Evolutionary conservation across 176 grass and related monocot species (phyloP), one percentile per base, ranked within the genome.

Genomic region (Aechmea fasciata): DNA sequence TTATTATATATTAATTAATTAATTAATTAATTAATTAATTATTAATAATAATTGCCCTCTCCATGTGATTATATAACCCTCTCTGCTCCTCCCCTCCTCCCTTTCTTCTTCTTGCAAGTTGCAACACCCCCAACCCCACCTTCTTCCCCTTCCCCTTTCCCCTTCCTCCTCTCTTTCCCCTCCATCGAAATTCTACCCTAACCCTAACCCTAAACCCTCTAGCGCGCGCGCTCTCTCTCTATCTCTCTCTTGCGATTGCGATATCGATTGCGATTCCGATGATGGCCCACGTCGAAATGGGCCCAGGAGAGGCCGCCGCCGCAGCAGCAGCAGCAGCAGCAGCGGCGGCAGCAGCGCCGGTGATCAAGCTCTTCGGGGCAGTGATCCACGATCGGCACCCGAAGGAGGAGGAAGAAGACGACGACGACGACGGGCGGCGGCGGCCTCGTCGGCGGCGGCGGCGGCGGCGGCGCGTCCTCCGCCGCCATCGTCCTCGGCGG

Each of bases 331-430:
- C 33, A 5, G 17, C 53, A 29, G 28, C 28, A 29, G 28, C 29
- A 3, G 29, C 49, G 10, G 17, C 53, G 2, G 74, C 66, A 26
- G 57, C 62, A 9, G 14, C 87, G 1, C 59, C 82, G 22, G 80
- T 81, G 29, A 85, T 99, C 87, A 99, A 90, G 84, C 95, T 99
- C 62, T 99, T 99, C 52, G 95, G 95, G 4, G 69, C 85, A 23
- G 90, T 99, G 29, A 99, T 99, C 79, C 81, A 85, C 33, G 67
- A 69, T 81, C 11, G 82, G 20, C 7, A n/a, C 8, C 69, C n/a
- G 67, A 66, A 48, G 52, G 64, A 50, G 68, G 28, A 11, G 22
- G 24, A 33, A 11, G 52, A 67, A 19, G 10, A 23, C 50, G 76
- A 79, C 3, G 73, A 82, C 52, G 63, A 47, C 41, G 10, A 13